Conservation (phyloP, 2,329 filamentous ascomycete genomes). For the Macrophomina tecta region DNA sequence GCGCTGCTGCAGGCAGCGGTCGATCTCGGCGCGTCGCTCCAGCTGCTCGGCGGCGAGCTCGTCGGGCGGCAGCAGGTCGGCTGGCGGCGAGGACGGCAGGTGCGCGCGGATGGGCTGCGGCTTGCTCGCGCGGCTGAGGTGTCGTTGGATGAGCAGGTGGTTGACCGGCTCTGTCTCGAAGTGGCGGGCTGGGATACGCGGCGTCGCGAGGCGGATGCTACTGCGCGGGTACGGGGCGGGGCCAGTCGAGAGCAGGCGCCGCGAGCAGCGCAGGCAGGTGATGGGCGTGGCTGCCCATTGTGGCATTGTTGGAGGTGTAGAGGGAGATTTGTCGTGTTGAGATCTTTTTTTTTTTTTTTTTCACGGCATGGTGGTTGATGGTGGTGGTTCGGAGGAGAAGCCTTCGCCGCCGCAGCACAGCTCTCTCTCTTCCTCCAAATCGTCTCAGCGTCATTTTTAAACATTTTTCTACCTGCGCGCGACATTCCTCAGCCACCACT, state of each 20-base stretch:
- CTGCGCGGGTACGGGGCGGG: not conserved
- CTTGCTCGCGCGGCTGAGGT: not conserved
- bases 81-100: not conserved
- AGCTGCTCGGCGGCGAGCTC: not conserved
- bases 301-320: constrained; percentile 29
- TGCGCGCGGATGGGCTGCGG: not conserved
- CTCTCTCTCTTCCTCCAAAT: constrained; percentile 17
- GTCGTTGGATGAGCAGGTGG: not conserved
- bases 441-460: constrained; percentile 34
- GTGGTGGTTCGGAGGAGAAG: constrained; percentile 28
- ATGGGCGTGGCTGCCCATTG: constrained; percentile 31
- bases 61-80: not conserved
- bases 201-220: constrained; percentile 4
- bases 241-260: not conserved
- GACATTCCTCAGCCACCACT: constrained; percentile 14
- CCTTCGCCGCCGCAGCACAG: constrained; percentile 24
- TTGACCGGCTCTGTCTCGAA: constrained; percentile 1
- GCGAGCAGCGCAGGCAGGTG: constrained; percentile 34
- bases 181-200: not conserved
- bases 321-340: not conserved
- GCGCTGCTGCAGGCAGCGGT: not conserved
- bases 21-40: not conserved
- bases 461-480: constrained; percentile 38
- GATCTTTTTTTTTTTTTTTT: not conserved
- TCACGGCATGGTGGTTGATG: constrained; percentile 25